These are phyloP conservation scores for Tetraselmis striata DNA, from an alignment of 139 green algal species.

Conservation along the genomic window DNA sequence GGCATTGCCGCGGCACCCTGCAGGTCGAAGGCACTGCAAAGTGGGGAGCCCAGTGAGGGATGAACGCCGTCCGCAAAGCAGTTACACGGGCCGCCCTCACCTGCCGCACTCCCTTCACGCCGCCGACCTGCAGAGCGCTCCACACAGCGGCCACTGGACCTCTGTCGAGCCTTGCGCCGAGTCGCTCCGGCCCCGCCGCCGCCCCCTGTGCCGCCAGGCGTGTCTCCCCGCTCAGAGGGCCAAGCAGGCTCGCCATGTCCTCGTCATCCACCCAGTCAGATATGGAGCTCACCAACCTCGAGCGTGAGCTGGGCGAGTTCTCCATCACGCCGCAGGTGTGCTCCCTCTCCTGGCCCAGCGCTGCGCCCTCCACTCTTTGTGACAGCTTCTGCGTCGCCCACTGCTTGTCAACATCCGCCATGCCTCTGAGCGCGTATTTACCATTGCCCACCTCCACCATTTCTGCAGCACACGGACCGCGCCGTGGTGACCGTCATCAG, in stretches of 20 bases:
- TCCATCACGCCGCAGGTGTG: neutral
- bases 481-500: conserved; percentile 78
- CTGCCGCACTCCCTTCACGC: neutral
- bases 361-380: neutral
- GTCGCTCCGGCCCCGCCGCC: neutral
- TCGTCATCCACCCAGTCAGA: neutral
- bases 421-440: too few relatives aligned
- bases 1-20: neutral
- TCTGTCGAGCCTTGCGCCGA: neutral
- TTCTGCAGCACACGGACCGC: neutral
- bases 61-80: neutral
- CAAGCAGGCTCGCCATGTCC: too few relatives aligned
- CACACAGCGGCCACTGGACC: neutral
- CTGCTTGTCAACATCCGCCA: too few relatives aligned
- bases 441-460: too few relatives aligned
- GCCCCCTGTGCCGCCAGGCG: too few relatives aligned
- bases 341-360: neutral
- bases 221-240: too few relatives aligned
- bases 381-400: neutral
- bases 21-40: neutral
- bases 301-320: neutral
- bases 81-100: neutral
- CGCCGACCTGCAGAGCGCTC: neutral
- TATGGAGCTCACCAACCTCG: neutral
- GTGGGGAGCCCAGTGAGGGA: too few relatives aligned